Evolutionary conservation across 176 grass and related monocot genomes (phyloP).

Genomic region (Carex kokanica): DNA sequence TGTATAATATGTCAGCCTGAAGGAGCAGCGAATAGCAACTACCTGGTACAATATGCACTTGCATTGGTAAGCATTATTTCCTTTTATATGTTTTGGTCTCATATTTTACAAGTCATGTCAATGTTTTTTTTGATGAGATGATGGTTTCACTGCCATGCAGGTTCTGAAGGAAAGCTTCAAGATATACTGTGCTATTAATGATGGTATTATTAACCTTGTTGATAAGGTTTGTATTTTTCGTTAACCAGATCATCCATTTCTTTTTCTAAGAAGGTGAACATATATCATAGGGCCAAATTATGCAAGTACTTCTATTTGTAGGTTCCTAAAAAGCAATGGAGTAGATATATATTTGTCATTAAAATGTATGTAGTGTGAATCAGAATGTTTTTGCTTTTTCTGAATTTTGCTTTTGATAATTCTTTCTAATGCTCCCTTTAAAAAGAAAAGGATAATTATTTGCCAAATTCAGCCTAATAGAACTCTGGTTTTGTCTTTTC

Average conservation of each 20-base stretch:
- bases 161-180: constrained; percentile 98
- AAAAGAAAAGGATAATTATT: not conserved
- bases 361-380: constrained; percentile 1
- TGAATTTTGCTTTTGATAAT: not conserved
- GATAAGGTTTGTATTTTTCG: constrained; percentile 62
- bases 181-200: constrained; percentile 96
- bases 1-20: constrained; percentile 55
- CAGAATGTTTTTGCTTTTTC: not conserved
- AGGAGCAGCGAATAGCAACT: constrained; percentile 77
- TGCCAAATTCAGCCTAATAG: not conserved
- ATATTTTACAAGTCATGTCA: not conserved
- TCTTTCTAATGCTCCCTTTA: too few species aligned
- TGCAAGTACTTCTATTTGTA: constrained; percentile 15
- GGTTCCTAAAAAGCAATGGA: not conserved
- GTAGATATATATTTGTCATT: not conserved
- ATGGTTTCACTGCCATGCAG: constrained; percentile 42
- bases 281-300: not conserved
- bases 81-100: constrained; percentile 10
- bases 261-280: constrained; percentile 7
- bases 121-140: constrained; percentile 21
- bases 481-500: not conserved
- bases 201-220: constrained; percentile 99
- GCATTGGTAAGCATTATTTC: constrained; percentile 53
- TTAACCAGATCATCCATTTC: constrained; percentile 15
- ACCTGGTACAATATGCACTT: constrained; percentile 80